Evolutionary conservation across 2,329 filamentous ascomycete species (phyloP).

Genomic region (Exophiala dermatitidis): DNA sequence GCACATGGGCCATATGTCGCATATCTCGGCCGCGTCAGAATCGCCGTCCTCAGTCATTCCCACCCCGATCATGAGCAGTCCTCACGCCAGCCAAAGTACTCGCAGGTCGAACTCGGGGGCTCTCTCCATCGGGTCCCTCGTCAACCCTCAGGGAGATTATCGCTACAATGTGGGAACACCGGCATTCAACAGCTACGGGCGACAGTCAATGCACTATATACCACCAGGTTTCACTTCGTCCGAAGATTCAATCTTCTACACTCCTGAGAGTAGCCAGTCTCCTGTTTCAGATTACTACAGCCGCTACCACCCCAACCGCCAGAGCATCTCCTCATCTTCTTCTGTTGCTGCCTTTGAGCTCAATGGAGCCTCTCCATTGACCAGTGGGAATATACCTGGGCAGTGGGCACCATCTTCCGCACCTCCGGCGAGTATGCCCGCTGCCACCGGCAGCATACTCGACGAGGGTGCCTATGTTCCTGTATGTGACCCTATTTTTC

Average conservation of each 20-base stretch:
- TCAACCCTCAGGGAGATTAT: slow-evolving; percentile 25
- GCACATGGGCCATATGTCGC: slow-evolving; percentile 14
- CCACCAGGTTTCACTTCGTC: slow-evolving; percentile 18
- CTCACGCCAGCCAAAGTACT: slow-evolving; percentile 20
- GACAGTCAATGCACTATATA: slow-evolving; percentile 18
- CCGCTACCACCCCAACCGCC: slow-evolving; percentile 20
- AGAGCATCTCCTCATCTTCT: slow-evolving; percentile 28
- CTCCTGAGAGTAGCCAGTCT: slow-evolving; percentile 27
- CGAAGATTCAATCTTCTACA: slow-evolving; percentile 26
- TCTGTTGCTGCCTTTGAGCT: slow-evolving; percentile 25
- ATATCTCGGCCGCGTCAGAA: slow-evolving; percentile 20
- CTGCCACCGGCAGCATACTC: slow-evolving; percentile 23
- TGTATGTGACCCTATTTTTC: slow-evolving; percentile 23
- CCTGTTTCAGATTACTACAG: slow-evolving; percentile 26
- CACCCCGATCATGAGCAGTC: slow-evolving; percentile 20
- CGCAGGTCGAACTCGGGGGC: slow-evolving; percentile 23
- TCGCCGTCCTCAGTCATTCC: slow-evolving; percentile 20
- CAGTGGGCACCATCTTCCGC: slow-evolving; percentile 24
- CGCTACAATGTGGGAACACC: slow-evolving; percentile 22
- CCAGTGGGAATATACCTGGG: slow-evolving; percentile 21
- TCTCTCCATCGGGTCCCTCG: slow-evolving; percentile 27
- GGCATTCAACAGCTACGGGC: slow-evolving; percentile 18
- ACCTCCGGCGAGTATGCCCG: slow-evolving; percentile 18
- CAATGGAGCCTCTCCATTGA: slow-evolving; percentile 22
- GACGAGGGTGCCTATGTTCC: slow-evolving; percentile 25